Conservation (phyloP, 1,139 yeast genomes). For the Candida freyschussii region DNA sequence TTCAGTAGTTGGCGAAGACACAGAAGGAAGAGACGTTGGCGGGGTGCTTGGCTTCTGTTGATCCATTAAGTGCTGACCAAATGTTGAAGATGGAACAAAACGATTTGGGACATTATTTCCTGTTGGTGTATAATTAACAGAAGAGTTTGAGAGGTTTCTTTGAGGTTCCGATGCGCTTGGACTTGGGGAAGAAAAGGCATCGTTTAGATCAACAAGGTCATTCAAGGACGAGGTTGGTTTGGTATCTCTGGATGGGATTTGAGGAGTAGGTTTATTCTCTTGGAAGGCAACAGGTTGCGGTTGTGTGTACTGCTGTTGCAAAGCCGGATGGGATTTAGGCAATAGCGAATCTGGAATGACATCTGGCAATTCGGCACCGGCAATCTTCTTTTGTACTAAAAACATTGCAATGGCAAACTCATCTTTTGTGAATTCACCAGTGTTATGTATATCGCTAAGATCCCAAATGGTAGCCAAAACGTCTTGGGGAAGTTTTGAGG, state of each 20-base stretch:
- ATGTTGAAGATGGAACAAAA: constrained; percentile 50
- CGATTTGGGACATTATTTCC: constrained; percentile 20
- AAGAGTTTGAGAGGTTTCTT: constrained; percentile 30
- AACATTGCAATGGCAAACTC: constrained; percentile 95
- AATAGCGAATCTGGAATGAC: constrained; percentile 54
- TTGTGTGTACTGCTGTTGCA: constrained; percentile 23
- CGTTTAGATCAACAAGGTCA: constrained; percentile 61
- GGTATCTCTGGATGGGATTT: constrained; percentile 32
- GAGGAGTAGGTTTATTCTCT: constrained; percentile 18
- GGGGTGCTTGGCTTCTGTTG: constrained; percentile 22
- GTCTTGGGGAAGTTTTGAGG: constrained; percentile 82
- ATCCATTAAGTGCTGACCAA: constrained; percentile 51
- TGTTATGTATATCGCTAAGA: constrained; percentile 81
- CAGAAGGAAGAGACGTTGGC: constrained; percentile 17
- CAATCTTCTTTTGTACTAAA: constrained; percentile 75
- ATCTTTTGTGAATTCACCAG: constrained; percentile 71
- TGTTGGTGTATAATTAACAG: constrained; percentile 25
- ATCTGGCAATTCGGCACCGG: constrained; percentile 75
- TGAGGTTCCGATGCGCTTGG: constrained; percentile 29
- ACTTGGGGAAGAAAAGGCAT: constrained; percentile 33
- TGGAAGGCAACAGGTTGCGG: constrained; percentile 16
- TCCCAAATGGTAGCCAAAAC: constrained; percentile 92
- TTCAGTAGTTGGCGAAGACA: constrained; percentile 14
- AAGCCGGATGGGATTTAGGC: constrained; percentile 19
- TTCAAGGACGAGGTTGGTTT: constrained; percentile 53